A percentile compares a stretch with the other conserved stretches of the same genome.
Evolutionary conservation across 2,329 filamentous ascomycete species (phyloP).

Genomic region (Nothophoma quercina): DNA sequence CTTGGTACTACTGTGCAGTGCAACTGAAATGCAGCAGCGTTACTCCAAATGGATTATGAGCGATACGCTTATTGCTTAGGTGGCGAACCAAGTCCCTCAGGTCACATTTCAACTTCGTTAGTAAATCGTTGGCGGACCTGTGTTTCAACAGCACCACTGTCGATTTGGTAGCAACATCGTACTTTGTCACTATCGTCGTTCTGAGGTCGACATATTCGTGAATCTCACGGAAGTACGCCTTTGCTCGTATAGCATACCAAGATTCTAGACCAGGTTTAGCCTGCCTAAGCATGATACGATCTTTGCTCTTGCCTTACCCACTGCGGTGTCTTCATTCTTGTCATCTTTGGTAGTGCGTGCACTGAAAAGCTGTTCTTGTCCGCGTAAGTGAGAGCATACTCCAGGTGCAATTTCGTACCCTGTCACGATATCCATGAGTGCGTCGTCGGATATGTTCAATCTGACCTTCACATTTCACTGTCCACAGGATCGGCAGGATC

Average conservation of each 20-base stretch:
- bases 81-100: not conserved
- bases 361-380: slow-evolving; percentile 22
- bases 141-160: slow-evolving; percentile 19
- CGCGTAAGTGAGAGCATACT: slow-evolving; percentile 18
- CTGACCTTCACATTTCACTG: not conserved
- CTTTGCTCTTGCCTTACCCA: slow-evolving; percentile 5
- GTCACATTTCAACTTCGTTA: slow-evolving; percentile 10
- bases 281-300: too few relatives aligned
- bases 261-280: not conserved
- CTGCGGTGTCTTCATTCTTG: not conserved
- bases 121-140: slow-evolving; percentile 18
- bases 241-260: slow-evolving; percentile 20
- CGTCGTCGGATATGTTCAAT: slow-evolving; percentile 16
- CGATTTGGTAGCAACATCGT: slow-evolving; percentile 6
- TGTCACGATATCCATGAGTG: slow-evolving; percentile 9
- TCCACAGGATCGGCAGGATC: slow-evolving; percentile 9
- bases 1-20: slow-evolving; percentile 13
- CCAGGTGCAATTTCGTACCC: slow-evolving; percentile 18
- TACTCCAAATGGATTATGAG: slow-evolving; percentile 9
- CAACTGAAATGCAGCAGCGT: slow-evolving; percentile 16
- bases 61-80: not conserved
- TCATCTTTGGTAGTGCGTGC: slow-evolving; percentile 10
- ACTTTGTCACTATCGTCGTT: slow-evolving; percentile 14
- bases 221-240: slow-evolving; percentile 13
- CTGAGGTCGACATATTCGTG: slow-evolving; percentile 19